Base-by-base conservation (phyloP, 139 green algal genomes). In the Yamagishiella unicocca region DNA sequence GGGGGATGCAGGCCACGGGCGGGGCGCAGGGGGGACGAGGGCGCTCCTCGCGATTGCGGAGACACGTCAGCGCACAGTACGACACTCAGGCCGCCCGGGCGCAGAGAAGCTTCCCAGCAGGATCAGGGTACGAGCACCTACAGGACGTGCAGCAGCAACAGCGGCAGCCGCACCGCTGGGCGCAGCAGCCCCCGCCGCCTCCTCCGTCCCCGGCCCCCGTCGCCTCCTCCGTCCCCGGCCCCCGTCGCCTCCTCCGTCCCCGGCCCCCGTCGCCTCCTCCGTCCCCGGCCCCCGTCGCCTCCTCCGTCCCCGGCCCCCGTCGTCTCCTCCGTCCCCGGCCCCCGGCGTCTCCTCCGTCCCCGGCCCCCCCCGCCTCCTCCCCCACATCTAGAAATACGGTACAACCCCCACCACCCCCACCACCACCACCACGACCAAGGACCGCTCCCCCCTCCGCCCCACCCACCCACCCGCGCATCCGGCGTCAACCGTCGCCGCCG, bases 381-480 rank as follows among this genome's bases (percentile, higher is more conserved):
- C 7, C 21, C 61, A 70, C 25, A 37, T 29, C 5, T 31, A 42
- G 24, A 4, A 22, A 4, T 45, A 46, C 42, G 66, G 33, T 7
- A 24, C 66, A 43, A 74, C 8, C 66, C 42, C 66, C 61, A 42
- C 67, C 10, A n/a, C 29, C 67, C 35, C n/a, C 67, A 75, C 33
- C 31, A 40, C n/a, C n/a, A 17, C 66, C 50, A 74, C 31, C 66
- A 17, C 33, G 17, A 12, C 40, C 25, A 33, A 7, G 8, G 7
- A 38, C 25, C 71, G 17, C 72, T 43, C 45, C 19, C 22, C 74
- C 74, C 8, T 7, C 5, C 46, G 12, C 50, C 12, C 14, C 53
- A 1, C 4, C 35, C 22, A 33, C 83, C 0, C 90, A 53, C 96
- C 96, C 2, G 90, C 92, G 31, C 83, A 89, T 53, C 95, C 95